Conservation (phyloP, 2,329 filamentous ascomycete genomes). For the Pyrenophora seminiperda region DNA sequence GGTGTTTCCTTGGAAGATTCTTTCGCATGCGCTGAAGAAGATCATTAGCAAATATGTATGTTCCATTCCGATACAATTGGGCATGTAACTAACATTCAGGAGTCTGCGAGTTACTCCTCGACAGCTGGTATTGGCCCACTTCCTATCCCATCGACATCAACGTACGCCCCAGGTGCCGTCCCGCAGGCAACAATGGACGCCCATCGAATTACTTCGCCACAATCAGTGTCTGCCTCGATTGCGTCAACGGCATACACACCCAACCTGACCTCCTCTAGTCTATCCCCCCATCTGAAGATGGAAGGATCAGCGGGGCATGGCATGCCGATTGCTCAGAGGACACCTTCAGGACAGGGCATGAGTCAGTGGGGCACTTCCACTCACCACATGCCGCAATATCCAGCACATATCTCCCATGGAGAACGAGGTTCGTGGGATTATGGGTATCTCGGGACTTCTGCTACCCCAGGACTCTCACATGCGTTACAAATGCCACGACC, state of each 20-base stretch:
- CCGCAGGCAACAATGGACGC: constrained; percentile 57
- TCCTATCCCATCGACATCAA: constrained; percentile 42
- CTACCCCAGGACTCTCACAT: constrained; percentile 35
- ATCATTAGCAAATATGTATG: constrained; percentile 95
- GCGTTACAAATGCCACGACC: constrained; percentile 43
- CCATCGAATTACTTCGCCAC: constrained; percentile 55
- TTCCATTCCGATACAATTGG: constrained; percentile 32
- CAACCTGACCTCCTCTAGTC: constrained; percentile 50
- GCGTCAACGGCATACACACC: constrained; percentile 52
- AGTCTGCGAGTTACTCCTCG: constrained; percentile 73
- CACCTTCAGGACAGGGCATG: constrained; percentile 41
- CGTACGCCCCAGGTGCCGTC: constrained; percentile 49
- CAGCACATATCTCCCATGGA: constrained; percentile 35
- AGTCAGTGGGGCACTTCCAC: constrained; percentile 41
- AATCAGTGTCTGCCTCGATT: constrained; percentile 53
- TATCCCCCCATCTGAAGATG: constrained; percentile 52
- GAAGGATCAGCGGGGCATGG: constrained; percentile 48
- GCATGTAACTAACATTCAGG: constrained; percentile 44
- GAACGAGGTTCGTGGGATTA: constrained; percentile 47
- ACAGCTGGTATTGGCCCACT: constrained; percentile 59
- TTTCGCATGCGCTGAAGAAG: constrained; percentile 88
- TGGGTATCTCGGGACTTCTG: constrained; percentile 38
- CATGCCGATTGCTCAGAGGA: constrained; percentile 43
- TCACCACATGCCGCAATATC: constrained; percentile 44
- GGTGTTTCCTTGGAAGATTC: constrained; percentile 94